Conservation (phyloP, 805 yeast genomes). For the Spathaspora arborariae region DNA sequence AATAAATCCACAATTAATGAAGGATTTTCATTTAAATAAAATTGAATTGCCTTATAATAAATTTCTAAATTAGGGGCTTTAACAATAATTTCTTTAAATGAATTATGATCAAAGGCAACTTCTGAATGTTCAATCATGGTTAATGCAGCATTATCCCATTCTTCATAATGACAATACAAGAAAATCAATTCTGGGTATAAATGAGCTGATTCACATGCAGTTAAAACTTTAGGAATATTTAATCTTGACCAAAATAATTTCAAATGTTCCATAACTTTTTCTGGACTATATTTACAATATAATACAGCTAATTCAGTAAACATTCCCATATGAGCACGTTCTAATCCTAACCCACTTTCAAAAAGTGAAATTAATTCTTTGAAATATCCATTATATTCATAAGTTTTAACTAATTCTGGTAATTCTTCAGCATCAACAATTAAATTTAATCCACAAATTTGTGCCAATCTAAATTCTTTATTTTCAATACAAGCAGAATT, state of each 20-base stretch:
- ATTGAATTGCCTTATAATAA: conserved; percentile 94
- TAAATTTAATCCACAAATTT: conserved; percentile 96
- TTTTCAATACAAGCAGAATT: conserved; percentile 94
- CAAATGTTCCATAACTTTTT: conserved; percentile 91
- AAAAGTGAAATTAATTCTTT: conserved; percentile 87
- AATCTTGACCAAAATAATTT: conserved; percentile 97
- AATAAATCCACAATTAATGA: conserved; percentile 82
- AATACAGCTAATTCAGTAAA: conserved; percentile 92
- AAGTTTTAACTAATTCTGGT: conserved; percentile 80
- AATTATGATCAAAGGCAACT: conserved; percentile 86
- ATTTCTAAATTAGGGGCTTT: conserved; percentile 96
- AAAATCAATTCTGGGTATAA: conserved; percentile 95
- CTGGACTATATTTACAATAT: conserved; percentile 87
- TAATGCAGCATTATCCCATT: conserved; percentile 97
- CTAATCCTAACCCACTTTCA: conserved; percentile 93
- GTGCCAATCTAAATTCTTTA: conserved; percentile 94
- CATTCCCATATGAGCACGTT: conserved; percentile 99
- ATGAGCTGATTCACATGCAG: conserved; percentile 91
- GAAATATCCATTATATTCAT: conserved; percentile 88
- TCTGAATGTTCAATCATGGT: conserved; percentile 95
- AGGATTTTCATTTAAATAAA: conserved; percentile 90
- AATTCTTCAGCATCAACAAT: conserved; percentile 97
- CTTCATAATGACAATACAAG: conserved; percentile 96
- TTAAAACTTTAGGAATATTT: conserved; percentile 94
- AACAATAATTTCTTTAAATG: conserved; percentile 91